A percentile compares a stretch with the other conserved stretches of the same genome.
Evolutionary conservation across 208 protist genomes (phyloP).

Genomic region (Jaenimonas drosophilae): DNA sequence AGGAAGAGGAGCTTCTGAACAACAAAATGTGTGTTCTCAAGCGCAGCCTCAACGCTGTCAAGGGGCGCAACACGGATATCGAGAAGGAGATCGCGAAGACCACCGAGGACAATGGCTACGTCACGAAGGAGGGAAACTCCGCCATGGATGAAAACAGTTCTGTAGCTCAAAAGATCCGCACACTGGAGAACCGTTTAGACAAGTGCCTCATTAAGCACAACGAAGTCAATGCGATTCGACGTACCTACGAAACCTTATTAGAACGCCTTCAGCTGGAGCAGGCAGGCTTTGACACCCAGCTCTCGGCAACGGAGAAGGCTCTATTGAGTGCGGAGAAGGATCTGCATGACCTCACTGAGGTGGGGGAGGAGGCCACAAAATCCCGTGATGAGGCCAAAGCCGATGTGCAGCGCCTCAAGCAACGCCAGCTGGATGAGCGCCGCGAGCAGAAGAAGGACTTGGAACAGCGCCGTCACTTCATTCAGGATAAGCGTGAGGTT

Average conservation of each 20-base stretch:
- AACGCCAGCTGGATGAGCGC: constrained; percentile 58
- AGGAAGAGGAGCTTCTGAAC: constrained; percentile 66
- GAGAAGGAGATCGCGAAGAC: constrained; percentile 32
- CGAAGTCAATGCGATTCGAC: constrained; percentile 90
- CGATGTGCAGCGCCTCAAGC: constrained; percentile 68
- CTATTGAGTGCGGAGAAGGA: constrained; percentile 87
- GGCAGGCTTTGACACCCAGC: constrained; percentile 85
- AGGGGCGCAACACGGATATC: constrained; percentile 62
- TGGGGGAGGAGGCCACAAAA: constrained; percentile 78
- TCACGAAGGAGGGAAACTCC: constrained; percentile 42
- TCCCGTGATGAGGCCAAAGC: constrained; percentile 70
- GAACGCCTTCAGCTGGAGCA: constrained; percentile 91
- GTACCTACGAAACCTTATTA: constrained; percentile 93
- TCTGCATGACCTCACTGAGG: constrained; percentile 77
- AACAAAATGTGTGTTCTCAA: constrained; percentile 77
- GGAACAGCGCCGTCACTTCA: constrained; percentile 68
- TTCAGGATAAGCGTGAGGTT: constrained; percentile 64
- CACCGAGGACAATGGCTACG: constrained; percentile 31
- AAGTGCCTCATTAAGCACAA: constrained; percentile 97
- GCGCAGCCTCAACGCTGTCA: constrained; percentile 79
- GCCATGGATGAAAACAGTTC: constrained; percentile 58
- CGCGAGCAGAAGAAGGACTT: constrained; percentile 77
- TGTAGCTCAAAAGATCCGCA: constrained; percentile 88
- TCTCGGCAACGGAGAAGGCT: constrained; percentile 82
- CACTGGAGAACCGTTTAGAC: constrained; percentile 93